Percentiles rank a stretch among this genome's conserved stretches.
These are phyloP conservation scores for Wickerhamomyces sp. DNA, from an alignment of 1,139 yeast genomes.

Conservation along the genomic window DNA sequence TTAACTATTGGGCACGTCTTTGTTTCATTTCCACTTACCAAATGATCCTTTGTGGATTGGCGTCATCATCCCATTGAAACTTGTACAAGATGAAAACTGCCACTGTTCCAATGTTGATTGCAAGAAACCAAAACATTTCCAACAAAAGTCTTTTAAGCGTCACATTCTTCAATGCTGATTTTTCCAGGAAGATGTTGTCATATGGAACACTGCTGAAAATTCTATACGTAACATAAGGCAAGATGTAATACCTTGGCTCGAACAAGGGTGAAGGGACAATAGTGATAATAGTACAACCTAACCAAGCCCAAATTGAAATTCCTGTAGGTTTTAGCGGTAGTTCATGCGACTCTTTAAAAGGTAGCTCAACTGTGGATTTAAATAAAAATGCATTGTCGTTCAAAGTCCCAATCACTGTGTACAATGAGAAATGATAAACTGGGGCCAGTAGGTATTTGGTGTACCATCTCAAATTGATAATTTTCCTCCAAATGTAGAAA, in stretches of 20 bases:
- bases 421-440: slow-evolving; percentile 65
- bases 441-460: slow-evolving; percentile 48
- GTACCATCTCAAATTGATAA: slow-evolving; percentile 43
- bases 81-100: slow-evolving; percentile 54
- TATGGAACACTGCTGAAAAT: slow-evolving; percentile 42
- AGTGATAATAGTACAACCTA: slow-evolving; percentile 51
- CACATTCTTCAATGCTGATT: slow-evolving; percentile 19
- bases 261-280: slow-evolving; percentile 85
- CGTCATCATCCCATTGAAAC: slow-evolving; percentile 65
- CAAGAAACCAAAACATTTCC: slow-evolving; percentile 60
- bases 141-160: slow-evolving; percentile 35
- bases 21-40: slow-evolving; percentile 74
- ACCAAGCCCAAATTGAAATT: slow-evolving; percentile 39
- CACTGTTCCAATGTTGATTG: slow-evolving; percentile 49
- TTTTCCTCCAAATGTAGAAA: slow-evolving; percentile 71
- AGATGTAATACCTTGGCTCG: slow-evolving; percentile 87
- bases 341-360: slow-evolving; percentile 28
- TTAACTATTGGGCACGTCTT: no score
- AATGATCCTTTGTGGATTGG: slow-evolving; percentile 68
- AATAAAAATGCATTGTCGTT: slow-evolving; percentile 29
- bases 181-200: slow-evolving; percentile 27
- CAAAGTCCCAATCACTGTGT: slow-evolving; percentile 37
- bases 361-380: slow-evolving; percentile 29
- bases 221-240: slow-evolving; percentile 77
- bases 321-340: slow-evolving; percentile 36